Conservation (phyloP, 2,329 filamentous ascomycete species). For the Fusarium equiseti region DNA sequence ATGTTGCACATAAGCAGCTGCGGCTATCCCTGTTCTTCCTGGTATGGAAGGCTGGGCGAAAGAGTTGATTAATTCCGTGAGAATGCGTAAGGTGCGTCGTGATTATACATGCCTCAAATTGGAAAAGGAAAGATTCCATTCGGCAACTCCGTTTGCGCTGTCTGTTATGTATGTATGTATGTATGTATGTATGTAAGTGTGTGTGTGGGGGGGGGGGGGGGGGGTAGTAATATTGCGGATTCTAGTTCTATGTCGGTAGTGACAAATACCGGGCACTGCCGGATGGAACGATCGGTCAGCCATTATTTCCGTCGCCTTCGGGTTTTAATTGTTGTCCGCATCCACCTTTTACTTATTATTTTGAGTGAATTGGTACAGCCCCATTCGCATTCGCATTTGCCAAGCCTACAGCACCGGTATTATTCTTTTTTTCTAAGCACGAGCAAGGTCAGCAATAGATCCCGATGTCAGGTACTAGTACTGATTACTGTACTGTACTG, state of each 20-base stretch:
- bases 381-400: background rate
- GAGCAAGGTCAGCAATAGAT: background rate
- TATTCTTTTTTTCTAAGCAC: background rate
- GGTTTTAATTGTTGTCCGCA: slow-evolving; percentile 7
- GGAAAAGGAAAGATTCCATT: background rate
- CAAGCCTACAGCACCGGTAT: background rate
- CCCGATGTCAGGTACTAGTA: background rate
- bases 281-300: slow-evolving; percentile 5
- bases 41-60: background rate
- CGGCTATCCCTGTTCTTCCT: background rate
- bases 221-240: too few species aligned
- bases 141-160: background rate
- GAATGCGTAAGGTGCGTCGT: background rate
- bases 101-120: background rate
- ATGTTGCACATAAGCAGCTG: background rate
- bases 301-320: slow-evolving; percentile 16
- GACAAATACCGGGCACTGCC: slow-evolving; percentile 16
- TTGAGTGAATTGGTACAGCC: slow-evolving; percentile 7
- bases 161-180: background rate
- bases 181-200: too few species aligned
- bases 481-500: background rate
- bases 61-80: background rate
- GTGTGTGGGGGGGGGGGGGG: too few species aligned
- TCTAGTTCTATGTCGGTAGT: background rate
- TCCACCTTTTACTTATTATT: background rate